Evolutionary conservation across 306 rosid species (phyloP).

Genomic region (Herpetospermum pedunculosum): DNA sequence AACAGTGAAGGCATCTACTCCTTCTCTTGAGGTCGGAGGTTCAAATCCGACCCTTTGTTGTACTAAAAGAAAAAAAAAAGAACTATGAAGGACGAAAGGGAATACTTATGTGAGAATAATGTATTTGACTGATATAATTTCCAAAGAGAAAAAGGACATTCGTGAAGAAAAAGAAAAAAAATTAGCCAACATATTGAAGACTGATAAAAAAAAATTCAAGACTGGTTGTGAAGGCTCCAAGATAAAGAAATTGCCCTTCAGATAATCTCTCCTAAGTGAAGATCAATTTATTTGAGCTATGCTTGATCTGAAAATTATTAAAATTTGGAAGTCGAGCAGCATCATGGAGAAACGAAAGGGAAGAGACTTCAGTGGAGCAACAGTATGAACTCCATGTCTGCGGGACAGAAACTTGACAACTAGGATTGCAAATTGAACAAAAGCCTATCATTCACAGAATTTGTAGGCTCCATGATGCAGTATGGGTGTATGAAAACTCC

Average conservation of each 20-base stretch:
- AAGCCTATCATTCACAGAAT: background rate
- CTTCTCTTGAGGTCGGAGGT: background rate
- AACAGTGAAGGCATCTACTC: background rate
- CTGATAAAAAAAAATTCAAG: too few species aligned
- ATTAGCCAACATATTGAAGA: too few species aligned
- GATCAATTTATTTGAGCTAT: background rate
- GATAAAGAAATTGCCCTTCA: background rate
- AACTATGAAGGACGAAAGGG: background rate
- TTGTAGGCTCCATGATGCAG: background rate
- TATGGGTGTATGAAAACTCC: too few species aligned
- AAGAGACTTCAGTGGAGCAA: background rate
- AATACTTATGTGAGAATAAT: background rate
- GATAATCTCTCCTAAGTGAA: background rate
- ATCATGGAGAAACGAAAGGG: background rate
- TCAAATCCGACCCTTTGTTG: background rate
- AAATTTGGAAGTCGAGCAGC: background rate
- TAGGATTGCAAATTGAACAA: background rate
- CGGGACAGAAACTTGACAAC: background rate
- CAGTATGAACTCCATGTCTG: background rate
- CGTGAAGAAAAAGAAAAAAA: too few species aligned
- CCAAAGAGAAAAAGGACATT: background rate
- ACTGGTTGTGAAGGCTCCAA: background rate
- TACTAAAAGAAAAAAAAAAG: background rate
- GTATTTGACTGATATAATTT: too few species aligned
- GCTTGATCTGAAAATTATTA: background rate